These are phyloP conservation scores for Hirschfeldia incana DNA, from an alignment of 345 rosid species.

Conservation along the genomic window DNA sequence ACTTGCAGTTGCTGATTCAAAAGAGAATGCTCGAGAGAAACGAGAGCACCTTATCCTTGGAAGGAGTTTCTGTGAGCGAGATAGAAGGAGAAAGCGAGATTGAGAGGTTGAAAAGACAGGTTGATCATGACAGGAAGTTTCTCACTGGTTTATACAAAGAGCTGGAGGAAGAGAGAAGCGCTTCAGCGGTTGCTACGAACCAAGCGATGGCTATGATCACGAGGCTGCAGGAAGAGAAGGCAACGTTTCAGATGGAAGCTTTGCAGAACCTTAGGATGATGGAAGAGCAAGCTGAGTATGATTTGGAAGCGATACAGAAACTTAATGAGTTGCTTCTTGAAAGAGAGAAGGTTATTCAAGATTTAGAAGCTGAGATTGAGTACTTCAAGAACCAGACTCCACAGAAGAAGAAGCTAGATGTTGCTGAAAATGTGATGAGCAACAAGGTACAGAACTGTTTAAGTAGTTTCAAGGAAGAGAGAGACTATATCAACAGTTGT, in stretches of 20 bases:
- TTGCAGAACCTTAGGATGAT: conserved; percentile 84
- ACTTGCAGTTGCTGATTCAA: conserved; percentile 62
- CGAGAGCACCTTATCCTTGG: conserved; percentile 80
- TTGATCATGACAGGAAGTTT: conserved; percentile 73
- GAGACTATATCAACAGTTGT: conserved; percentile 40
- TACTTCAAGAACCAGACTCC: conserved; percentile 55
- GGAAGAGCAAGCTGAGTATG: conserved; percentile 91
- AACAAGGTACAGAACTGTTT: conserved; percentile 34
- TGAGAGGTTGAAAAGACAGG: conserved; percentile 80
- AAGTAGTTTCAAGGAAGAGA: conserved; percentile 57
- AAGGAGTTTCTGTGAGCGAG: conserved; percentile 76
- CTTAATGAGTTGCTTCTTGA: conserved; percentile 74
- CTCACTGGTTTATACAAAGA: conserved; percentile 67
- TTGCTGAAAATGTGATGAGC: conserved; percentile 19
- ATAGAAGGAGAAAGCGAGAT: conserved; percentile 80
- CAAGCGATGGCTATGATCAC: conserved; percentile 99
- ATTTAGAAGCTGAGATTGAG: conserved; percentile 81
- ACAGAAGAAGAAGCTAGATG: conserved; percentile 36
- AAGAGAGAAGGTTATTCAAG: conserved; percentile 82
- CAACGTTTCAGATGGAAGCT: conserved; percentile 88
- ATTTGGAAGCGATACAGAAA: conserved; percentile 86
- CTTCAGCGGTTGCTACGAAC: conserved; percentile 81
- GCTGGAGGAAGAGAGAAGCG: conserved; percentile 92
- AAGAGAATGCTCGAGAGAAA: conserved; percentile 80
- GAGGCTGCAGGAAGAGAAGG: conserved; percentile 94